Evolutionary conservation across 495 filamentous ascomycete species (phyloP).

Genomic region (Immersiella caudata): DNA sequence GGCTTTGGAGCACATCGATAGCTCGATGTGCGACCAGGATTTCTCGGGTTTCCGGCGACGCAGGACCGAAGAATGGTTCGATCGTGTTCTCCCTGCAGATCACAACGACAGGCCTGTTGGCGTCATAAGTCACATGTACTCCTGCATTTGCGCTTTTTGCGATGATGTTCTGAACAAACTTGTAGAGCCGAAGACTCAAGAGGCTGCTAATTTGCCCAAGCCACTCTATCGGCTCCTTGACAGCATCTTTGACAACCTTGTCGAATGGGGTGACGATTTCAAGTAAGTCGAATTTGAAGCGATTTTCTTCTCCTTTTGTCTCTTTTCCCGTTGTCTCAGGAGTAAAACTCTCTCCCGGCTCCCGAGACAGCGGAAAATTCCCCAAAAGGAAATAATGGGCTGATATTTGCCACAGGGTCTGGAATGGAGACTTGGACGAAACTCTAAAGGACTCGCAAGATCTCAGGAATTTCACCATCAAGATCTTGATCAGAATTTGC

Average conservation of each 20-base stretch:
- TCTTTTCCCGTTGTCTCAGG: too few species aligned
- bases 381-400: too few species aligned
- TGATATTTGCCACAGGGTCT: too few species aligned
- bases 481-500: conserved; percentile 5
- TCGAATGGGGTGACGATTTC: conserved; percentile 16
- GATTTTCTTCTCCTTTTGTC: too few species aligned
- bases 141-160: not conserved
- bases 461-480: conserved; percentile 1
- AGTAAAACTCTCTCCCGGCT: too few species aligned
- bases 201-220: not conserved
- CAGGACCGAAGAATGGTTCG: conserved; percentile 10
- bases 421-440: conserved; percentile 8
- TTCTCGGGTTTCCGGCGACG: conserved; percentile 2
- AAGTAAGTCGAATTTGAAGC: too few species aligned
- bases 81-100: not conserved
- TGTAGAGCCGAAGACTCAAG: not conserved
- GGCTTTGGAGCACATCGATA: conserved; percentile 3
- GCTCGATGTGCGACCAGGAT: conserved; percentile 10
- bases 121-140: conserved; percentile 4
- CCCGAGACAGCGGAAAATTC: too few species aligned
- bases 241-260: conserved; percentile 2
- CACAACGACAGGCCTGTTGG: not conserved
- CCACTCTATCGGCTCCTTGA: conserved; percentile 8
- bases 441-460: conserved; percentile 14
- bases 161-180: not conserved